These are phyloP conservation scores for Penicillium pulvis DNA, from an alignment of 495 filamentous ascomycete genomes.

Conservation along the genomic window DNA sequence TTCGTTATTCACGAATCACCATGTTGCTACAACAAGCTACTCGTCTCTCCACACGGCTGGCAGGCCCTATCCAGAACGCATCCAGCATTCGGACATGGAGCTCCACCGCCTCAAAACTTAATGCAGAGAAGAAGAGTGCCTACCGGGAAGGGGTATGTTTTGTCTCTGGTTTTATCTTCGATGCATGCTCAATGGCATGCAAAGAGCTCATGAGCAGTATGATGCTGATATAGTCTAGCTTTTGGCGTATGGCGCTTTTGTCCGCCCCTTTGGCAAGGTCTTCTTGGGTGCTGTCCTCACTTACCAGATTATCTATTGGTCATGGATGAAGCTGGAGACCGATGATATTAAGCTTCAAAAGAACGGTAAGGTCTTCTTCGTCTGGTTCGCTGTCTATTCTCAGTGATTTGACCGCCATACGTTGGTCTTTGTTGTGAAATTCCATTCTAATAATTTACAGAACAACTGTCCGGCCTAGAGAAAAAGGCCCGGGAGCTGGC, in stretches of 20 bases:
- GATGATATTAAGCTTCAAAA: slow-evolving; percentile 68
- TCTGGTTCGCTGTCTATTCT: not conserved
- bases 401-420: not conserved
- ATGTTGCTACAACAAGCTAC: slow-evolving; percentile 21
- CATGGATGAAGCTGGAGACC: slow-evolving; percentile 84
- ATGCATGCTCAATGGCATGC: not conserved
- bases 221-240: slow-evolving; percentile 45
- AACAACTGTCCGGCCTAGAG: slow-evolving; percentile 45
- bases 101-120: slow-evolving; percentile 18
- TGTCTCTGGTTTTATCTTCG: not conserved
- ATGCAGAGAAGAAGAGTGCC: slow-evolving; percentile 23
- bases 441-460: slow-evolving; percentile 20
- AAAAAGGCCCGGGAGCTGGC: slow-evolving; percentile 45
- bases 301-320: slow-evolving; percentile 83
- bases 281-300: slow-evolving; percentile 84
- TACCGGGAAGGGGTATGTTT: slow-evolving; percentile 31
- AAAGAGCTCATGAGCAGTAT: not conserved
- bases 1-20: not conserved
- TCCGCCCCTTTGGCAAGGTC: slow-evolving; percentile 78
- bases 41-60: slow-evolving; percentile 3
- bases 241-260: slow-evolving; percentile 77
- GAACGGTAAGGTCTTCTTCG: slow-evolving; percentile 42
- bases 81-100: slow-evolving; percentile 16
- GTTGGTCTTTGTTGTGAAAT: not conserved
- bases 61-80: slow-evolving; percentile 3